These are phyloP conservation scores for Lecanicillium sp. DNA, from an alignment of 2,329 filamentous ascomycete species.

Conservation along the genomic window DNA sequence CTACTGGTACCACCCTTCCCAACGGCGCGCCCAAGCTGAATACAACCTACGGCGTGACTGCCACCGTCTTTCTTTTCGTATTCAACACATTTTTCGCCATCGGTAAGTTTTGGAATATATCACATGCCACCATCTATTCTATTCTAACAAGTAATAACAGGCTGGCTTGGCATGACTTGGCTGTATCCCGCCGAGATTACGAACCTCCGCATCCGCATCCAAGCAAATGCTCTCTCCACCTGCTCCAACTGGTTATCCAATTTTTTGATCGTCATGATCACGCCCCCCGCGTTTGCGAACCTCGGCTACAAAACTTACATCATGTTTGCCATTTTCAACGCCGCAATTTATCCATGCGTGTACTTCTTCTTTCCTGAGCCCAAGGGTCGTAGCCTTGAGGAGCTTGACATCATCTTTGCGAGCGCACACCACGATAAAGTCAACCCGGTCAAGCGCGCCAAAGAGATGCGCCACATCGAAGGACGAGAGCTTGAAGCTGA, in stretches of 20 bases:
- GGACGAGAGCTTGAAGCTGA: constrained; percentile 22
- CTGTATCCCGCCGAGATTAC: constrained; percentile 57
- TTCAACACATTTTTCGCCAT: constrained; percentile 56
- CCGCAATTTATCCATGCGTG: constrained; percentile 41
- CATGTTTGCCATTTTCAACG: constrained; percentile 48
- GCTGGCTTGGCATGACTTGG: constrained; percentile 58
- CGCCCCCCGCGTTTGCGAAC: constrained; percentile 51
- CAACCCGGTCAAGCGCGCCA: constrained; percentile 23
- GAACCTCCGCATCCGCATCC: constrained; percentile 53
- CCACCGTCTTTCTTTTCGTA: constrained; percentile 50
- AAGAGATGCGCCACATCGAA: constrained; percentile 22
- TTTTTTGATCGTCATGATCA: constrained; percentile 63
- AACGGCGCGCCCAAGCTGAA: constrained; percentile 23
- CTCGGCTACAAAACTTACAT: constrained; percentile 46
- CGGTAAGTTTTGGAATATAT: constrained; percentile 13
- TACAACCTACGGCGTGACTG: constrained; percentile 24
- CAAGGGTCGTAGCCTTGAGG: constrained; percentile 52
- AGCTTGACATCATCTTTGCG: constrained; percentile 56
- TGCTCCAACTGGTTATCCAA: constrained; percentile 56
- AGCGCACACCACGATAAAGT: constrained; percentile 22
- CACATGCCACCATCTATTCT: constrained; percentile 16
- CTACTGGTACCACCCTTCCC: constrained; percentile 25
- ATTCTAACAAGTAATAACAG: too few species aligned
- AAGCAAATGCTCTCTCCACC: constrained; percentile 58
- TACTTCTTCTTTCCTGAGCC: constrained; percentile 51